Conservation (phyloP, 208 protist species). For the Leishmania arabica region DNA sequence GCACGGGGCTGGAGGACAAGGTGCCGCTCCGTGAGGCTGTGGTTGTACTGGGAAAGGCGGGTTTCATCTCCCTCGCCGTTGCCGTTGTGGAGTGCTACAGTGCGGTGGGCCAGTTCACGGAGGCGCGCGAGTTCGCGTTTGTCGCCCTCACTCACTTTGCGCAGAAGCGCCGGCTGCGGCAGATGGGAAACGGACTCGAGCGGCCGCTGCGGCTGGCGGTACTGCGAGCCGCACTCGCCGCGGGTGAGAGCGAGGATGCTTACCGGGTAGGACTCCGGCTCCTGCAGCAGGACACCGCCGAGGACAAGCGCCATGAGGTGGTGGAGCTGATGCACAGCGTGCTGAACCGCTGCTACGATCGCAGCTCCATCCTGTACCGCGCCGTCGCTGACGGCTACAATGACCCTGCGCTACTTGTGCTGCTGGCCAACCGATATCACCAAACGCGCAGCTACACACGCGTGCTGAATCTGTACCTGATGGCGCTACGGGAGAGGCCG, state of each 20-base stretch:
- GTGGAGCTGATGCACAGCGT: conserved; percentile 83
- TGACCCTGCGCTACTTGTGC: conserved; percentile 58
- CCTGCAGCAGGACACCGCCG: conserved; percentile 66
- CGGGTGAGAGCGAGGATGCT: conserved; percentile 80
- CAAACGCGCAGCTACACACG: conserved; percentile 68
- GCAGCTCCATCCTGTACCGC: conserved; percentile 52
- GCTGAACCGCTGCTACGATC: conserved; percentile 61
- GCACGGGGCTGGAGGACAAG: conserved; percentile 32
- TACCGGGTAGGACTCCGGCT: conserved; percentile 80
- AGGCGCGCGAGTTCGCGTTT: conserved; percentile 90
- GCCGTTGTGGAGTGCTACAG: conserved; percentile 85
- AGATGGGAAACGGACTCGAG: conserved; percentile 52
- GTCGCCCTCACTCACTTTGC: conserved; percentile 63
- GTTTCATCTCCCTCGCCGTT: conserved; percentile 72
- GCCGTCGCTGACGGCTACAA: conserved; percentile 48
- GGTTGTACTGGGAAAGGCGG: conserved; percentile 52
- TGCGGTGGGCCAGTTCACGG: conserved; percentile 77
- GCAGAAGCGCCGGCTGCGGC: conserved; percentile 45
- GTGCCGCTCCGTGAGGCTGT: conserved; percentile 76
- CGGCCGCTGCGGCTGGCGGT: conserved; percentile 79
- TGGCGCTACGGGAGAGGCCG: conserved; percentile 60
- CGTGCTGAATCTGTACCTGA: conserved; percentile 77
- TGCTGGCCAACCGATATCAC: conserved; percentile 85
- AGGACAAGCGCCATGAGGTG: conserved; percentile 62
- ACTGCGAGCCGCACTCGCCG: conserved; percentile 72